phyloP scores from a whole-genome alignment of 2,329 filamentous ascomycete species.

The Curvularia spicifera region DNA sequence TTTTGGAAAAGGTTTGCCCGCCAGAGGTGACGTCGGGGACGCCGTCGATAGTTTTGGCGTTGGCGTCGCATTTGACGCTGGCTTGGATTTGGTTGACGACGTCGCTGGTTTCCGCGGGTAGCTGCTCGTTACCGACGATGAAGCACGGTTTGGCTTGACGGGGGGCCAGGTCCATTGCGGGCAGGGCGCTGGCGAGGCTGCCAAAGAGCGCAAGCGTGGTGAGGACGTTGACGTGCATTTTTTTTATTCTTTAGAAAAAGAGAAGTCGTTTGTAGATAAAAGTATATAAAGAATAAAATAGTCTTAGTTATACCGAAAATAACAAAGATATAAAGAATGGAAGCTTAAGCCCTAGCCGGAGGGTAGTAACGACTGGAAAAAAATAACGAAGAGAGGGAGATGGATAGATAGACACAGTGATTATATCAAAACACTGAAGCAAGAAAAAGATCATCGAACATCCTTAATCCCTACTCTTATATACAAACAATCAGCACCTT shows the following conservation, averaged over 20 bases:
- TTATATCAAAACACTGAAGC: conserved; percentile 6
- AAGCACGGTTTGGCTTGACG: conserved; percentile 57
- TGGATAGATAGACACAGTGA: conserved; percentile 6
- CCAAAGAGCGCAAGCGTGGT: conserved; percentile 22
- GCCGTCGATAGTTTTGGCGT: conserved; percentile 57
- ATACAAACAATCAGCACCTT: conserved; percentile 1
- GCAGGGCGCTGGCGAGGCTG: conserved; percentile 23
- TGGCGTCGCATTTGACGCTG: conserved; percentile 59
- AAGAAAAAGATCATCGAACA: conserved; percentile 3
- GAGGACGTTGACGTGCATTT: conserved; percentile 28
- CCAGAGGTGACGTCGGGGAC: conserved; percentile 65
- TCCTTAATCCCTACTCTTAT: conserved; percentile 8
- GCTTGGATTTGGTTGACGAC: conserved; percentile 52
- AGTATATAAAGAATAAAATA: neutral
- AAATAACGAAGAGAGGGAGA: conserved; percentile 1
- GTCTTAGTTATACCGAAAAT: conserved; percentile 1
- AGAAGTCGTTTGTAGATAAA: conserved; percentile 1
- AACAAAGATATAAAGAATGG: conserved; percentile 6
- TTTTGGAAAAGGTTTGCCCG: conserved; percentile 57
- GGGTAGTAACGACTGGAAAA: conserved; percentile 12
- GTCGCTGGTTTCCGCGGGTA: conserved; percentile 60
- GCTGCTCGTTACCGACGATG: conserved; percentile 57
- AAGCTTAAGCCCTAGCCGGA: conserved; percentile 18
- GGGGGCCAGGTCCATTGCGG: conserved; percentile 14
- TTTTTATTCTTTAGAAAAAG: neutral